These are phyloP conservation scores for Smallanthus sonchifolius DNA, from an alignment of 129 eudicot genomes.

Conservation along the genomic window DNA sequence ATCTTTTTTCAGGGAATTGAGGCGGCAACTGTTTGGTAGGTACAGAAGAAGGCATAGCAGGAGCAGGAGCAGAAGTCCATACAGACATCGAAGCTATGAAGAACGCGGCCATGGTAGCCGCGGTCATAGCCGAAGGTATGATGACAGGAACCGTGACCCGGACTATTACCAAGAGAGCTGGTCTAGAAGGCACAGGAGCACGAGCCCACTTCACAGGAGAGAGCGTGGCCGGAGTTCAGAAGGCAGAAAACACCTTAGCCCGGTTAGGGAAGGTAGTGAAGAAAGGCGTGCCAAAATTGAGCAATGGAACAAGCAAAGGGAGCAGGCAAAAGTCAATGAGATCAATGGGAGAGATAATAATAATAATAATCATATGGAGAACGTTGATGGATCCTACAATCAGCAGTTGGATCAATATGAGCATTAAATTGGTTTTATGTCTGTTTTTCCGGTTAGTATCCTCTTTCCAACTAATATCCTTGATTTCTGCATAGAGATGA, in stretches of 20 bases:
- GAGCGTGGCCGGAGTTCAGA: conserved; percentile 76
- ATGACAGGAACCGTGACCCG: conserved; percentile 40
- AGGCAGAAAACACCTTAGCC: conserved; percentile 58
- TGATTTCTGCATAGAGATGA: neutral
- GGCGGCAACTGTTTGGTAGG: conserved; percentile 74
- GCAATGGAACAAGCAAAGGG: conserved; percentile 85
- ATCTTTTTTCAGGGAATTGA: conserved; percentile 52
- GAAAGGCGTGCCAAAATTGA: conserved; percentile 93
- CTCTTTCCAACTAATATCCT: conserved; percentile 2
- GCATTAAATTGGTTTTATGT: conserved; percentile 26
- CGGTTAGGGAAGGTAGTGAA: conserved; percentile 83
- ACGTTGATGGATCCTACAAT: conserved; percentile 30
- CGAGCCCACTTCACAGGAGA: conserved; percentile 59
- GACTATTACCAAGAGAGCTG: conserved; percentile 64
- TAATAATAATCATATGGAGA: conserved; percentile 15
- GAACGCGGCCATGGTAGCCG: conserved; percentile 63
- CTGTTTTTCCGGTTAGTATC: conserved; percentile 52
- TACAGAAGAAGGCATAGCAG: conserved; percentile 58
- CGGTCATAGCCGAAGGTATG: conserved; percentile 69
- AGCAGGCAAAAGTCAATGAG: conserved; percentile 47
- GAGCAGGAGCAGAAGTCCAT: conserved; percentile 81
- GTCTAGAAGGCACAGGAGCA: conserved; percentile 66
- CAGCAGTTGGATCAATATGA: conserved; percentile 31
- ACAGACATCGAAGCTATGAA: conserved; percentile 79
- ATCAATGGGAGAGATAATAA: conserved; percentile 14